phyloP scores from a whole-genome alignment of 345 rosid species.

The Carallia brachiata region DNA sequence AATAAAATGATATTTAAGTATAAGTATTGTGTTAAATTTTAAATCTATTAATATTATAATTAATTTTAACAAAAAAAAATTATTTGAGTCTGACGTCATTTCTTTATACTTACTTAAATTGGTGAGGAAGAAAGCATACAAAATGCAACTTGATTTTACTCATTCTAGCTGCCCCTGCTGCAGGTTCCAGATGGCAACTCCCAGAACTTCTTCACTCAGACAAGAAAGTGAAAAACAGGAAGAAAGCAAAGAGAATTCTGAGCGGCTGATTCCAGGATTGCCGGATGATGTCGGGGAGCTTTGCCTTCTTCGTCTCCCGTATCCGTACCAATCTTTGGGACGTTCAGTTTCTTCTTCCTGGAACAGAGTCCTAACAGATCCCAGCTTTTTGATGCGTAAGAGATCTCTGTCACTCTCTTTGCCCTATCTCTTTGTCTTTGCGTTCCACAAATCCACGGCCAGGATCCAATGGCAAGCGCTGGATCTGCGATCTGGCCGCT shows the following conservation, averaged over 20 bases:
- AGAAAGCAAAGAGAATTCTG: slow-evolving; percentile 12
- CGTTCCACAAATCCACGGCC: slow-evolving; percentile 56
- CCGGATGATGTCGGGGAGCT: slow-evolving; percentile 65
- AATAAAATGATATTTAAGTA: too few relatives aligned
- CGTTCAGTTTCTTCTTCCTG: slow-evolving; percentile 70
- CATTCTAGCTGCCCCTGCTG: too few relatives aligned
- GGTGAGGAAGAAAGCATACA: too few relatives aligned
- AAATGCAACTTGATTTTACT: too few relatives aligned
- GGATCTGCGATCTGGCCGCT: slow-evolving; percentile 56
- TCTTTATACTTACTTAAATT: too few relatives aligned
- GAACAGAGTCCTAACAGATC: slow-evolving; percentile 54
- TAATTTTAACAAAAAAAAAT: too few relatives aligned
- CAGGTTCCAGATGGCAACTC: slow-evolving; percentile 12
- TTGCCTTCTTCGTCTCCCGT: slow-evolving; percentile 65
- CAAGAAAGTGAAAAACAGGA: slow-evolving; percentile 1
- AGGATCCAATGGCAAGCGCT: slow-evolving; percentile 71
- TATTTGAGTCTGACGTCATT: too few relatives aligned
- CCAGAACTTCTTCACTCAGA: slow-evolving; percentile 7
- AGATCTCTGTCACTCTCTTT: slow-evolving; percentile 44
- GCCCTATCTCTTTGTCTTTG: slow-evolving; percentile 57
- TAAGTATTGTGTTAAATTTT: too few relatives aligned
- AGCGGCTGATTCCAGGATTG: slow-evolving; percentile 62
- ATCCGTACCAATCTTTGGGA: slow-evolving; percentile 51
- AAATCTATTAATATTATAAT: too few relatives aligned
- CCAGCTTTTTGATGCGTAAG: slow-evolving; percentile 40